Evolutionary conservation across 495 filamentous ascomycete genomes (phyloP), one percentile per base, ranked within the genome.

Genomic region (Aspergillus ellipticus): DNA sequence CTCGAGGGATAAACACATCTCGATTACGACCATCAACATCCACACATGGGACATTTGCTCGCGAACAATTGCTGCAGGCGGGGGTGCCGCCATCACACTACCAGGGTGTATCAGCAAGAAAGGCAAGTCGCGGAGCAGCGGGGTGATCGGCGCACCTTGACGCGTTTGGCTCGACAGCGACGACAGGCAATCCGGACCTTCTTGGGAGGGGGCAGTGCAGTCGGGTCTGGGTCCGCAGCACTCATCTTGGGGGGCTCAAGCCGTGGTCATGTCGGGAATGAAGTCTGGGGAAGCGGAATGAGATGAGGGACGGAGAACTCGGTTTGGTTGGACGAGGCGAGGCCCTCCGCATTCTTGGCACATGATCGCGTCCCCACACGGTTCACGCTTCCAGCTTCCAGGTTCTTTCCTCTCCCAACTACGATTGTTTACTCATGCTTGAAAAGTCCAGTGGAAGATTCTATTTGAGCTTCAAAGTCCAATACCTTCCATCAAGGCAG

Each of bases 71-170:
- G 17, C 56, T 49, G 48, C 64, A 67, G 4, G 64, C 61, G 19
- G 64, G 64, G 35, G 62, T 62, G 8, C 57, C 49, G 16, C 64
- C 64, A 62, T 67, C 64, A 39, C 64, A 67, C 56, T 61, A 11
- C 20, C 21, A n/a, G n/a, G 41, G 6, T 45, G 21, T 9, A 42
- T 33, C 22, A 31, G 33, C 48, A 42, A 21, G 17, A 45, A 17
- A 10, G n/a, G 17, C 17, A 19, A 22, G 6, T 26, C 19, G 17
- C 6, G 20, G 20, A 26, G 21, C 20, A 51, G 39, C 35, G 41
- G 5, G 28, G 7, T 42, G 39, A n/a, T n/a, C n/a, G n/a, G 31
- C 43, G 35, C 42, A 60, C 61, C 48, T 65, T 65, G 42, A 61
- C 54, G n/a, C 59, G 59, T 54, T 62, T 65, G n/a, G 35, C 31